Base-by-base conservation (phyloP, 805 yeast species). In the Kodamaea kakaduensis region DNA sequence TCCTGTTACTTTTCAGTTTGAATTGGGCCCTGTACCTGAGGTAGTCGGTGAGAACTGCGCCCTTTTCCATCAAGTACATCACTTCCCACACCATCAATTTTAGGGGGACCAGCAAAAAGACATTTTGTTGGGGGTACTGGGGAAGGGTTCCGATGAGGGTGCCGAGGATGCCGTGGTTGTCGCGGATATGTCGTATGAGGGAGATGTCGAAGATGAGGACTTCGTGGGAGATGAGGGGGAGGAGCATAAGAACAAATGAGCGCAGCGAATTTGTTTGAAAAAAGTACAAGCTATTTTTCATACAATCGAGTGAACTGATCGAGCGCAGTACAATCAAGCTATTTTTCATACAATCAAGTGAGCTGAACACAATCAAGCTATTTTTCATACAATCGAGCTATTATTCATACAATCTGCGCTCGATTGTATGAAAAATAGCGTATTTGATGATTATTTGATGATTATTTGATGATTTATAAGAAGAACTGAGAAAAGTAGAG, bases 41-140 rank as follows among this genome's bases (percentile, higher is more conserved):
- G 9, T 66, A 67, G 38, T 71, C 75, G 0, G 73, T 67, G 3
- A 81, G 48, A 3, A 63, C 47, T 0, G 71, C 78, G 0, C 62
- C 61, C 5, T 60, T 48, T 4, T 62, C 59, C 6, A 81, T 64
- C 18, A 88, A 61, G 77, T 84, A 84, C 8, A 77, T 42, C 0
- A 80, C 77, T 49, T 90, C 97, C 56, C 85, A 94, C 0, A 75
- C 57, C 59, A 77, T 69, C 28, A 90, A 61, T 48, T 78, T 76
- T 33, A 93, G 57, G 0, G 98, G 98, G 2, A 89, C 59, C 0
- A 96, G 94, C 25, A 86, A 63, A 49, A 89, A 83, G n/a, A 80
- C 67, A 50, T 87, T 88, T 51, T 90, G 98, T 55, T 93, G 98
- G 2, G 97, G 93, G n/a, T 89, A 87, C 31, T 78, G 70, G 0